Percentiles rank a stretch among this genome's conserved stretches.
Evolutionary conservation across 2,329 filamentous ascomycete species (phyloP).

Genomic region (Penicillium hordei): DNA sequence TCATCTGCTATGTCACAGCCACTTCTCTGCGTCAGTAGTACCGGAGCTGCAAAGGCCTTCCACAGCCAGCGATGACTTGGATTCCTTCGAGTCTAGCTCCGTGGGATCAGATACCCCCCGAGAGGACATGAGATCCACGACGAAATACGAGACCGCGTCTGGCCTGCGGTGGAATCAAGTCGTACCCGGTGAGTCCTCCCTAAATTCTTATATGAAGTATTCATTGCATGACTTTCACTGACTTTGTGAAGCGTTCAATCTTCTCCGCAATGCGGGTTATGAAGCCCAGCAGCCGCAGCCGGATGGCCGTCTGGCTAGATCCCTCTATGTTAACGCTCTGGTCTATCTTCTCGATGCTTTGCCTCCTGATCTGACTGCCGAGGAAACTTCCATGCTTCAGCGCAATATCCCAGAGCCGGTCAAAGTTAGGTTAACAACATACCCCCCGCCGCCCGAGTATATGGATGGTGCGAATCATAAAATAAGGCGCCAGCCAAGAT

Average conservation of each 20-base stretch:
- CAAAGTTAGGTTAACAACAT: constrained; percentile 16
- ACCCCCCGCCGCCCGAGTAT: not conserved
- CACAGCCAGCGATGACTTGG: constrained; percentile 24
- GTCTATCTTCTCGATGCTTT: constrained; percentile 41
- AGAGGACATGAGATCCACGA: constrained; percentile 8
- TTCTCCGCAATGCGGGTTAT: constrained; percentile 37
- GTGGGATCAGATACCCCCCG: constrained; percentile 12
- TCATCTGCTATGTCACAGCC: constrained; percentile 11
- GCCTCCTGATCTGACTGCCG: constrained; percentile 30
- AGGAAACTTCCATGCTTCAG: constrained; percentile 33
- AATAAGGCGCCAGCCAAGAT: constrained; percentile 28
- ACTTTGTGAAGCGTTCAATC: constrained; percentile 32
- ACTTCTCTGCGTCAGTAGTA: not conserved
- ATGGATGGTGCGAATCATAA: not conserved
- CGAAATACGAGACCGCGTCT: constrained; percentile 33
- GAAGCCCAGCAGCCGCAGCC: constrained; percentile 36
- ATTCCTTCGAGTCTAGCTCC: constrained; percentile 19
- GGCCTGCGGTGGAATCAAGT: constrained; percentile 39
- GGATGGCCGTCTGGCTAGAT: constrained; percentile 35
- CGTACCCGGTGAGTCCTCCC: constrained; percentile 29
- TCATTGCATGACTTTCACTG: not conserved
- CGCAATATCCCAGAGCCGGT: constrained; percentile 28
- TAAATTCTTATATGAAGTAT: not conserved
- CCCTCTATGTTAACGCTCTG: constrained; percentile 39
- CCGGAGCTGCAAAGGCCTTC: constrained; percentile 17